Base-by-base conservation (phyloP, 2,329 filamentous ascomycete species). In the Ceratocystis destructans region DNA sequence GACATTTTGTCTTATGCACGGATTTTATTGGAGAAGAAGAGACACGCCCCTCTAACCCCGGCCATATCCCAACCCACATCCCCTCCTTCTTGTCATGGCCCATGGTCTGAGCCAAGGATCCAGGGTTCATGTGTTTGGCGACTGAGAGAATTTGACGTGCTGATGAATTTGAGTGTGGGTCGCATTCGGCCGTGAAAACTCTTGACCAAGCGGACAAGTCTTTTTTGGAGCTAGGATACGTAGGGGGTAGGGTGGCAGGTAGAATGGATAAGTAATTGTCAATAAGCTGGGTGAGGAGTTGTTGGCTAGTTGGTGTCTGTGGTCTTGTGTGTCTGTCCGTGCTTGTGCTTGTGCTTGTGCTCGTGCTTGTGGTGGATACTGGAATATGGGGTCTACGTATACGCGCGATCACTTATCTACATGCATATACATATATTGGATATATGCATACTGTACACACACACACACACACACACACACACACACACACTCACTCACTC, bases 121-220 rank as follows among this genome's bases (percentile, higher is more conserved):
- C 25, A 57, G 53, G 53, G 53, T 33, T 57, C 25, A 22, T 57
- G 25, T 33, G 53, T 57, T 57, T 57, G 53, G 53, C n/a, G 15
- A 57, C 53, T 57, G 53, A 57, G 53, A 28, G 53, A 57, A 57
- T 57, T 37, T 57, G 53, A 57, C 53, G 53, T 63, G 61, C 44
- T 63, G 61, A 63, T 48, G 25, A 63, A 57, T 57, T 57, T n/a
- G 28, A 57, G 25, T 33, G 61, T 31, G 61, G 22, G 61, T 63
- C 28, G 25, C 61, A 63, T 63, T 63, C 61, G 61, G 61, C 61
- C 61, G 44, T 63, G 41, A 63, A 63, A 50, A 33, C 61, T 45
- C 44, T 37, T 63, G 20, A 31, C 31, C 20, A 33, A 50, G 48
- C 61, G 61, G 44, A 63, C 61, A 48, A 63, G 20, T 50, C 20